Conservation (phyloP, 2,329 filamentous ascomycete species). For the Trichoderma endophyticum region DNA sequence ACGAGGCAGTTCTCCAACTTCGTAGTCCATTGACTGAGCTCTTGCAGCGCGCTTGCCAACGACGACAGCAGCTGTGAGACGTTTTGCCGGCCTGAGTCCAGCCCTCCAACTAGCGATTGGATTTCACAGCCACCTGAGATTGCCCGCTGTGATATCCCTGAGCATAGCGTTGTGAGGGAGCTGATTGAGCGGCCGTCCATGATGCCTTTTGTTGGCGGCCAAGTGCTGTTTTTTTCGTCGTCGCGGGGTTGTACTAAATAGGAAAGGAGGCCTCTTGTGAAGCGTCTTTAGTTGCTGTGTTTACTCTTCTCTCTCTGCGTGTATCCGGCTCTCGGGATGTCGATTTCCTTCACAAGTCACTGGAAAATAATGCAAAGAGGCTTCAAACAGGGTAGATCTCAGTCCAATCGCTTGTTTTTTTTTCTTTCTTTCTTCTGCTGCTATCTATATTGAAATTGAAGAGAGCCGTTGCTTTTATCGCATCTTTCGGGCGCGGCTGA, state of each 20-base stretch:
- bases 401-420: background rate
- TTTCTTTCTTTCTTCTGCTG: background rate
- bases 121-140: constrained; percentile 32
- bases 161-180: constrained; percentile 32
- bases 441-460: background rate
- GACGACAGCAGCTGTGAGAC: constrained; percentile 26
- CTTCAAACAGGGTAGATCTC: background rate
- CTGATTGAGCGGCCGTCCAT: constrained; percentile 37
- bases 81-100: constrained; percentile 18
- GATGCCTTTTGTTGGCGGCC: background rate
- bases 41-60: constrained; percentile 26
- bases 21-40: constrained; percentile 26
- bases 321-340: background rate
- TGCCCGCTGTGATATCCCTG: constrained; percentile 31
- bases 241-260: background rate
- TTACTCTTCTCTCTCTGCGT: background rate
- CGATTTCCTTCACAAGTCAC: background rate
- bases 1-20: constrained; percentile 29
- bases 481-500: background rate
- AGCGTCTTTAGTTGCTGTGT: background rate
- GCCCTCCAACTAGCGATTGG: constrained; percentile 25
- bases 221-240: background rate
- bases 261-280: background rate
- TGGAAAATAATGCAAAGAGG: background rate
- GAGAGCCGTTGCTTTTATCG: background rate